Base-by-base conservation (phyloP, 2,329 filamentous ascomycete genomes). In the Arthroderma uncinatum region DNA sequence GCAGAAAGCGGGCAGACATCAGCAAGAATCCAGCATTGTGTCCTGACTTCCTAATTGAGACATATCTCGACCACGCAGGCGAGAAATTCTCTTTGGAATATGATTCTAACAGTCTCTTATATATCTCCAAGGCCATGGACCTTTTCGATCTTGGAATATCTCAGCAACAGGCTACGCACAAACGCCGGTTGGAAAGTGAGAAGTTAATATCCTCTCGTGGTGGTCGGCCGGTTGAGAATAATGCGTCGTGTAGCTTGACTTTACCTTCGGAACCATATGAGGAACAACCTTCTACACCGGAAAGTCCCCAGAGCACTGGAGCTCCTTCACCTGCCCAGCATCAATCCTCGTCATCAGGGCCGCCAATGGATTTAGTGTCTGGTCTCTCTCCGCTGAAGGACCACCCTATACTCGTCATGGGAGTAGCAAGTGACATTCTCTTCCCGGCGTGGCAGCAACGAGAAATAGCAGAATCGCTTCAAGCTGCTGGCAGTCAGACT, bases 81-180 rank as follows among this genome's bases (percentile, higher is more conserved):
- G 93, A 98, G 76, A 98, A 98, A 72, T 98, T 95, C 77, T 96
- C 90, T 68, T 79, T 98, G 25, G 91, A 93, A 62, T 97, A 97
- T 69, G 93, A 98, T 66, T 84, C 93, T 25, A 98, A 98, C 73
- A 95, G 90, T 67, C 75, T 97, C 39, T 78, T 98, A 1, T 98
- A 98, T 70, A 89, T 98, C 57, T 95, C 89, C 70, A 98, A 98
- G 74, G 93, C 93, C 4, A 98, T 98, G 93, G 93, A 98, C 68
- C 78, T 98, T 10, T 98, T 98, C 70, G 93, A 98, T 66, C 80
- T 98, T 0, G 90, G 93, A 23, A 76, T 77, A 52, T 79, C 82
- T 40, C 84, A 86, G 67, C 88, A 91, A 68, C 71, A 75, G 2
- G 82, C 79, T 19, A 82, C 87, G 1, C 76, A 76, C 19, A 67